Conservation (phyloP, 495 filamentous ascomycete genomes). For the Margaritispora aquatica region DNA sequence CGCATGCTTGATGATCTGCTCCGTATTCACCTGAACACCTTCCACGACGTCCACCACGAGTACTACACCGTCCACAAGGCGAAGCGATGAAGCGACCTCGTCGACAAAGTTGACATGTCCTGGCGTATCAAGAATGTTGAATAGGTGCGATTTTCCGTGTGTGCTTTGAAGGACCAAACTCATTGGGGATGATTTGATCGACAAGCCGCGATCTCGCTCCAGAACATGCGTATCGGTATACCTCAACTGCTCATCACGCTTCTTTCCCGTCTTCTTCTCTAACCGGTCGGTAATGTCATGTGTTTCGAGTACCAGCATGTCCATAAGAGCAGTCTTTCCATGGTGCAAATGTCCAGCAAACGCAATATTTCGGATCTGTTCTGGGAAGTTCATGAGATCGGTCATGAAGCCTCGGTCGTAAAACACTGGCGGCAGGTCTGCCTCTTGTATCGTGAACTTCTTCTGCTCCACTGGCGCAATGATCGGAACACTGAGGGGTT, state of each 20-base stretch:
- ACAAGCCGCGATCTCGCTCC: conserved; percentile 86
- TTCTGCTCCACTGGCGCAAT: conserved; percentile 89
- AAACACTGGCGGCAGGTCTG: conserved; percentile 78
- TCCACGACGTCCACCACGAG: conserved; percentile 97
- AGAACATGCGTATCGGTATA: conserved; percentile 91
- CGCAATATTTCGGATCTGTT: conserved; percentile 88
- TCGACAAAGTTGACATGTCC: conserved; percentile 98
- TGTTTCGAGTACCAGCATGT: conserved; percentile 94
- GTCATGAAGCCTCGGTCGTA: conserved; percentile 87
- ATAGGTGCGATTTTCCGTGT: conserved; percentile 88
- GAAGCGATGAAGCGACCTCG: conserved; percentile 82
- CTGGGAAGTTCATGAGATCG: conserved; percentile 92
- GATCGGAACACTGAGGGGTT: conserved; percentile 86
- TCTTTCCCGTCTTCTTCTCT: conserved; percentile 73
- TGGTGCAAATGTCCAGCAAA: conserved; percentile 92
- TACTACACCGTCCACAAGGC: conserved; percentile 86
- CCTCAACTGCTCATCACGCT: conserved; percentile 81
- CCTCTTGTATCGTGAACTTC: conserved; percentile 91
- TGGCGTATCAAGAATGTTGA: conserved; percentile 94
- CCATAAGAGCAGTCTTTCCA: conserved; percentile 97
- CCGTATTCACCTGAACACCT: conserved; percentile 92
- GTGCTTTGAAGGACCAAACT: conserved; percentile 82
- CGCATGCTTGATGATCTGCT: conserved; percentile 94
- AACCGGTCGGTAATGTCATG: conserved; percentile 75
- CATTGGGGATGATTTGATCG: conserved; percentile 92